Conservation (phyloP, 805 yeast species). For the Gaillardinia entomophila region DNA sequence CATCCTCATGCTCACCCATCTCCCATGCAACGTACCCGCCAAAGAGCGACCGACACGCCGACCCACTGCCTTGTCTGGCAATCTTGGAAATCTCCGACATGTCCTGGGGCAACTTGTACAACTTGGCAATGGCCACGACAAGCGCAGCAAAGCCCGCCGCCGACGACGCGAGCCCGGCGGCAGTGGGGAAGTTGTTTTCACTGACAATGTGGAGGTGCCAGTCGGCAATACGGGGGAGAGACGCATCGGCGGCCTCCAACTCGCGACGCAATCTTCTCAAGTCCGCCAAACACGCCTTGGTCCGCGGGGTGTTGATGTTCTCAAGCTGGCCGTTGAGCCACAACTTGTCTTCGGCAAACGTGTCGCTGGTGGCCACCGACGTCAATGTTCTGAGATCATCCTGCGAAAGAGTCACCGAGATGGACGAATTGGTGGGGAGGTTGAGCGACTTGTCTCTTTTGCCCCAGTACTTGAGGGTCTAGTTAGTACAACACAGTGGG, state of each 20-base stretch:
- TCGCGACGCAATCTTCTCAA: constrained; percentile 61
- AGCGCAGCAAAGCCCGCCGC: constrained; percentile 99
- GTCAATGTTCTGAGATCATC: constrained; percentile 88
- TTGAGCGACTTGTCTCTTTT: constrained; percentile 86
- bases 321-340: constrained; percentile 86
- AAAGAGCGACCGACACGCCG: constrained; percentile 94
- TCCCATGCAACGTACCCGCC: constrained; percentile 99
- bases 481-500: constrained; percentile 10
- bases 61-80: constrained; percentile 98
- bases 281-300: constrained; percentile 71
- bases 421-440: constrained; percentile 93
- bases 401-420: constrained; percentile 90
- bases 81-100: constrained; percentile 82
- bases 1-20: constrained; percentile 74
- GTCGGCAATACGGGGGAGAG: constrained; percentile 55
- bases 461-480: constrained; percentile 98
- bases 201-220: constrained; percentile 77
- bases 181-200: constrained; percentile 97
- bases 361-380: constrained; percentile 66
- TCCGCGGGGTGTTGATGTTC: constrained; percentile 55
- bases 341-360: constrained; percentile 58
- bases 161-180: constrained; percentile 96
- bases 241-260: constrained; percentile 50
- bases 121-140: constrained; percentile 79
- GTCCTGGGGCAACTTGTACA: constrained; percentile 81